Base-by-base conservation (phyloP, 192 early-diverging fungal genomes). In the Geranomyces michiganensis region DNA sequence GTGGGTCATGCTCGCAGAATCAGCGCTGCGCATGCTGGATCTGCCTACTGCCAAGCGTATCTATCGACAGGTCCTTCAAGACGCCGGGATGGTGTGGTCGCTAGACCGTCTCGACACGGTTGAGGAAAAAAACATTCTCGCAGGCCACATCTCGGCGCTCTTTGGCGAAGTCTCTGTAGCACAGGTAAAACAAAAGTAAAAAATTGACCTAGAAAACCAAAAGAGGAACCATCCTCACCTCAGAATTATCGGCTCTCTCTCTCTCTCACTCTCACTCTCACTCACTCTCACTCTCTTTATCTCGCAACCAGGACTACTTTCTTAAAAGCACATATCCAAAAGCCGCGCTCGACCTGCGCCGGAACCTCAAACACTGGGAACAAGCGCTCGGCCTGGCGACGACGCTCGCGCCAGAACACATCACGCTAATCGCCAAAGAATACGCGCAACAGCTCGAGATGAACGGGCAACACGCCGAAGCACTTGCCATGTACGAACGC, bases 361-460 rank as follows among this genome's bases (percentile, higher is more conserved):
- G 77, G 1, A 73, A 81, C 44, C 60, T 86, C 48, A 71, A 78
- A 68, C 81, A 86, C 8, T 86, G 82, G 81, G 85, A 86, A 29
- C 79, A 83, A 48, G 85, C 85, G 1, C 60, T 86, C 63, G 53
- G 45, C 15, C 48, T 86, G 21, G 85, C 85, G 1, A 67, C 24
- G 0, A 81, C 71, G 12, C 71, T 84, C 30, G 62, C 74, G 6
- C 84, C 83, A 13, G 46, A 71, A 15, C 82, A 86, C 30, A 66
- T 84, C 1, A 71, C 85, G 15, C 48, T 77, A 5, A 84, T 86
- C 67, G 79, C 81, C 3, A 70, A 65, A 44, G 85, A 86, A 53
- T 86, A 87, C 75, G 85, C 85, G 22, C 31, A 62, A 15, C 76
- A 81, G 66, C 70, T 86, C 8, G 85, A 86, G 66, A 36, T 76